Evolutionary conservation across 176 grass and related monocot genomes (phyloP).

Genomic region (Secale cereale): DNA sequence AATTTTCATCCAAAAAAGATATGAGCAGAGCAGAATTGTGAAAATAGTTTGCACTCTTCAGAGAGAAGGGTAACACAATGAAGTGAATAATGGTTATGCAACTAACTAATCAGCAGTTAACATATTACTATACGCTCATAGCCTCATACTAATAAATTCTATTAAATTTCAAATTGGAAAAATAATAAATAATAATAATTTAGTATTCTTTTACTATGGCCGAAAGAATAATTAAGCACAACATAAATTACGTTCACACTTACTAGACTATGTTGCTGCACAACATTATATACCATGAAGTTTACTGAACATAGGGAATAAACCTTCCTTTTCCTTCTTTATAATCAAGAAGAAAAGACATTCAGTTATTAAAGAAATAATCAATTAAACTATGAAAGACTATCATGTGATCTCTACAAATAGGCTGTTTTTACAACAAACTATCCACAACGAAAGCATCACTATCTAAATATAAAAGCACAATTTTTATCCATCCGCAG

Average conservation of each 20-base stretch:
- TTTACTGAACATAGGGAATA: background rate
- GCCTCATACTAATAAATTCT: background rate
- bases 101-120: background rate
- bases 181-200: background rate
- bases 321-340: background rate
- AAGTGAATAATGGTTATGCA: background rate
- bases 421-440: background rate
- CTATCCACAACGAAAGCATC: background rate
- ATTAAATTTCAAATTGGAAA: background rate
- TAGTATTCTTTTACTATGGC: no score
- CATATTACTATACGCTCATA: background rate
- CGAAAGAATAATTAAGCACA: background rate
- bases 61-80: background rate
- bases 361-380: background rate
- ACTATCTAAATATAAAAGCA: background rate
- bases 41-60: background rate
- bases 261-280: background rate
- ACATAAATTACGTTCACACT: background rate
- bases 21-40: no score
- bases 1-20: background rate
- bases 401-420: background rate
- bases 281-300: background rate
- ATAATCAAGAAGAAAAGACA: background rate
- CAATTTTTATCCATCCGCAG: background rate
- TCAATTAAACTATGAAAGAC: background rate